These are phyloP conservation scores for Kentomonas sorsogonicus DNA, from an alignment of 208 protist species.

Conservation along the genomic window DNA sequence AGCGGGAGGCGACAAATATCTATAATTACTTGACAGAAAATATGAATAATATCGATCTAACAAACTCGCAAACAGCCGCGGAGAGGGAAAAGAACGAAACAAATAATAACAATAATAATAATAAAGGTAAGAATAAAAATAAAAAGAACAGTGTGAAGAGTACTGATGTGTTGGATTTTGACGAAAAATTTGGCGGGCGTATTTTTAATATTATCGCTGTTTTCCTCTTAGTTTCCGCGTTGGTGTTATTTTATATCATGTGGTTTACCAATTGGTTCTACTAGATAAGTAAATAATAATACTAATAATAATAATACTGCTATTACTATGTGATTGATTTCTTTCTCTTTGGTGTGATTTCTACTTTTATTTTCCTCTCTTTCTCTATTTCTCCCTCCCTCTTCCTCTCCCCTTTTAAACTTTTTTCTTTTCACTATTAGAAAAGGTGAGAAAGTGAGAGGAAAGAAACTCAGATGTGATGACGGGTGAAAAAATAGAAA, in stretches of 20 bases:
- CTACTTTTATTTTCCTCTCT: not conserved
- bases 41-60: not conserved
- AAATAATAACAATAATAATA: slow-evolving; percentile 4
- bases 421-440: not conserved
- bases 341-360: no score
- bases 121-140: not conserved
- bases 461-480: not conserved
- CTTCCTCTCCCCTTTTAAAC: slow-evolving; percentile 6
- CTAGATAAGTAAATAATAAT: slow-evolving; percentile 5
- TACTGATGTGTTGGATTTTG: slow-evolving; percentile 21
- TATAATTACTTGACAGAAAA: no score
- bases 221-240: slow-evolving; percentile 3
- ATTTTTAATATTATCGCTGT: slow-evolving; percentile 16
- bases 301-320: slow-evolving; percentile 6
- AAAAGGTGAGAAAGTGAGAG: not conserved
- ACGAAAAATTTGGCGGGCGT: slow-evolving; percentile 15
- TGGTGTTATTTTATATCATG: slow-evolving; percentile 19
- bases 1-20: no score
- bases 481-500: not conserved
- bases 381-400: not conserved
- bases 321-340: no score
- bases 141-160: slow-evolving; percentile 8
- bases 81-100: not conserved
- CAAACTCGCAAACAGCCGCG: not conserved
- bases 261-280: slow-evolving; percentile 21